Base-by-base conservation (phyloP, 768 basidiomycete genomes). In the Podaxis carcinomalis region DNA sequence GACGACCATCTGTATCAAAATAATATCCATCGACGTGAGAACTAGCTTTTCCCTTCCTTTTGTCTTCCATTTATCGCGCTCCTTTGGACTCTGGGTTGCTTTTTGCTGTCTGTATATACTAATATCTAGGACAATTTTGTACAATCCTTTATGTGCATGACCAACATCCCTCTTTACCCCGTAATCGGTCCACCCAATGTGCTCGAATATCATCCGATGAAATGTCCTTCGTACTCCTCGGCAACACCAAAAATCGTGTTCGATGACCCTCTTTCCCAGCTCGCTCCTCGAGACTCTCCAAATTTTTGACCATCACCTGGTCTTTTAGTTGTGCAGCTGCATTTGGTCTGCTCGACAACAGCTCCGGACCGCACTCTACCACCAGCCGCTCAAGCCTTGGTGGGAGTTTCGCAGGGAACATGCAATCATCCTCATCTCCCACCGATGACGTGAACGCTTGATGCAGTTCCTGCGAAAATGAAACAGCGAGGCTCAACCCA, bases 381-480 rank as follows among this genome's bases (percentile, higher is more conserved):
- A 69, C 55, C 7, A 76, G 50, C 11, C 59, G 39, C 7, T 65
- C 61, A 5, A 77, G 28, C 4, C 49, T 63, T 10, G 63, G 53
- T 0, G 75, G 74, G 4, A 77, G 53, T n/a, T 62, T 68, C 1
- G 71, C 54, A 11, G 70, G 64, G 25, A 69, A 69, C 32, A 66
- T 54, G 7, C 53, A 60, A 5, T 64, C 64, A 1, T 64, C 61
- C 9, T 62, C 62, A 2, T 55, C 42, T 0, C 28, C 35, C n/a
- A 44, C 40, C 5, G 50, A 23, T 9, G 44, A 62, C 3, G 49
- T 40, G 23, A 77, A 59, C 2, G 76, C 75, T 35, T 74, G 72
- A 27, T 70, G 67, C 0, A 83, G 68, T 64, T 83, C 82, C 5
- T 73, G 61, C 1, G 73, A 73, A 64, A 83, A 83, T 0, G 75